Conservation (phyloP, 2,329 filamentous ascomycete species). For the Ceratocystis ficicola region DNA sequence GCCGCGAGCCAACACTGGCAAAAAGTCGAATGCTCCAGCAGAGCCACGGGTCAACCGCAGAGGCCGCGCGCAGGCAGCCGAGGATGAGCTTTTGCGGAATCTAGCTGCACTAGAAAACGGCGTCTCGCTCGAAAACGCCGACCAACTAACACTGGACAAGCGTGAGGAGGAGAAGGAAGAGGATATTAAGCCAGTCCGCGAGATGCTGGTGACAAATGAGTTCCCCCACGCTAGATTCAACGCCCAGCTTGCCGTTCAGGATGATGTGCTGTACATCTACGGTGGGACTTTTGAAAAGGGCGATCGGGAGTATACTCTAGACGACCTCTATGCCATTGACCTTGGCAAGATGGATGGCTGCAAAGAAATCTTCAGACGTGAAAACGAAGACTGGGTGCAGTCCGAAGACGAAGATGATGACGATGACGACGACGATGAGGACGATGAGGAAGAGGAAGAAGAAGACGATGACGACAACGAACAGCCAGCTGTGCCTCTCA, state of each 20-base stretch:
- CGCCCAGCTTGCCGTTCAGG: conserved; percentile 76
- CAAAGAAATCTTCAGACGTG: conserved; percentile 75
- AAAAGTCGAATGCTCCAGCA: conserved; percentile 38
- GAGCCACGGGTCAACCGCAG: conserved; percentile 48
- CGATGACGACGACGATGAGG: conserved; percentile 43
- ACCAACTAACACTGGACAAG: conserved; percentile 39
- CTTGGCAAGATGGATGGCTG: conserved; percentile 91
- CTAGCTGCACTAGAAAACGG: conserved; percentile 74
- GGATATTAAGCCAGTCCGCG: conserved; percentile 44
- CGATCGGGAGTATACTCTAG: conserved; percentile 88
- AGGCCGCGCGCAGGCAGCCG: conserved; percentile 74
- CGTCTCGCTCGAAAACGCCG: conserved; percentile 44
- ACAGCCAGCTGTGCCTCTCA: conserved; percentile 33
- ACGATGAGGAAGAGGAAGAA: conserved; percentile 40
- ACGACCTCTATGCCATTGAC: conserved; percentile 86
- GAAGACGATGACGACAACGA: conserved; percentile 37
- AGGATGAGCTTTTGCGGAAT: conserved; percentile 80
- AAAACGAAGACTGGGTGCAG: conserved; percentile 70
- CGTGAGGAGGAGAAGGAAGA: conserved; percentile 36
- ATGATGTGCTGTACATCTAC: conserved; percentile 86
- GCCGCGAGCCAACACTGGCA: conserved; percentile 46
- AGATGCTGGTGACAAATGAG: conserved; percentile 60
- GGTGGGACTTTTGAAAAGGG: conserved; percentile 93
- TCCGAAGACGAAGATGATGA: conserved; percentile 51
- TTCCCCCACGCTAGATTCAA: conserved; percentile 88